phyloP scores from a whole-genome alignment of 176 grass and related monocot genomes.

The Carex cristatella region DNA sequence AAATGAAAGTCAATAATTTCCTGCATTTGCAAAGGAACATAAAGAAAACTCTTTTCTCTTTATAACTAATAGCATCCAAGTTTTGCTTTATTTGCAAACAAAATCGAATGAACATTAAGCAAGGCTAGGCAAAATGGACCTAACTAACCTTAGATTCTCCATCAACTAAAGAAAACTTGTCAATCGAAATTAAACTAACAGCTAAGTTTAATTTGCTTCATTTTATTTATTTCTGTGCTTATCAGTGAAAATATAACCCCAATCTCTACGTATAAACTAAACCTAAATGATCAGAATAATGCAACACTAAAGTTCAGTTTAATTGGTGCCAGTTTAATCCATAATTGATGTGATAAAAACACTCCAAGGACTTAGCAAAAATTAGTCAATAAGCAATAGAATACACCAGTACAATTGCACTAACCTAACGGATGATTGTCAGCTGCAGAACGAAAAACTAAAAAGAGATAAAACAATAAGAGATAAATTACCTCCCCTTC shows the following conservation, averaged over 20 bases:
- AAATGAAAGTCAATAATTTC: neutral
- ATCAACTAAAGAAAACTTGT: neutral
- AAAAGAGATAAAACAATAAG: neutral
- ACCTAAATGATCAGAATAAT: neutral
- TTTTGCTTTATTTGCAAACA: neutral
- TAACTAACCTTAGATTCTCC: neutral
- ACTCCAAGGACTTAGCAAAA: neutral
- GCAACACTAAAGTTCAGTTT: neutral
- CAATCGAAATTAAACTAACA: neutral
- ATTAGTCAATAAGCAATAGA: neutral
- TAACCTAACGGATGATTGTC: neutral
- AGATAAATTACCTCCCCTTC: constrained; percentile 75
- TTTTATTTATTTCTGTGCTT: neutral
- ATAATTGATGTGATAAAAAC: neutral
- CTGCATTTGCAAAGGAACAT: neutral
- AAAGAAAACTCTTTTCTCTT: neutral
- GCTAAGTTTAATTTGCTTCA: neutral
- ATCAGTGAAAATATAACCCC: neutral
- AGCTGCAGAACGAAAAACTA: neutral
- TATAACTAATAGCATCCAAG: neutral
- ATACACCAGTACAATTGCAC: neutral
- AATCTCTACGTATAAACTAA: neutral
- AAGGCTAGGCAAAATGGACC: neutral
- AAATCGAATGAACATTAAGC: neutral
- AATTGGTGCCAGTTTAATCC: neutral